phyloP scores from a whole-genome alignment of 2,329 filamentous ascomycete genomes.

The Pseudofabraea citricarpa region DNA sequence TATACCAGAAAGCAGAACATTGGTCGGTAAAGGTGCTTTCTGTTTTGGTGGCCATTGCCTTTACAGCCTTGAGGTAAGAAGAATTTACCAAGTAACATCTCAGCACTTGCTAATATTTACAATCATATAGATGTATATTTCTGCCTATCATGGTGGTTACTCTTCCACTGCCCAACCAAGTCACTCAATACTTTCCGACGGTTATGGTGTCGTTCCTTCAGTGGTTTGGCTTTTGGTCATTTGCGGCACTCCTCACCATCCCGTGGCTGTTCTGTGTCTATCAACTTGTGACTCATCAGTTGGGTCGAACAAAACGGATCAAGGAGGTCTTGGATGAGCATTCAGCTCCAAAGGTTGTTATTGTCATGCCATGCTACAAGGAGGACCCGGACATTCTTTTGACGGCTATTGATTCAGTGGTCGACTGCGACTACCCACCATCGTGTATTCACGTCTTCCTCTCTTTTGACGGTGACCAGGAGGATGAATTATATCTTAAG shows the following conservation, averaged over 20 bases:
- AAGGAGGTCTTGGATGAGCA: slow-evolving; percentile 79
- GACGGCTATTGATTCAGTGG: slow-evolving; percentile 83
- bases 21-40: slow-evolving; percentile 77
- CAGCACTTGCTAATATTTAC: too few species aligned
- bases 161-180: slow-evolving; percentile 69
- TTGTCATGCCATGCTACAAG: slow-evolving; percentile 96
- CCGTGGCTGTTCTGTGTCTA: slow-evolving; percentile 95
- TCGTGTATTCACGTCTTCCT: slow-evolving; percentile 92
- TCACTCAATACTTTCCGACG: slow-evolving; percentile 69
- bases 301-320: slow-evolving; percentile 77
- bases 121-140: slow-evolving; percentile 73
- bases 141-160: slow-evolving; percentile 93
- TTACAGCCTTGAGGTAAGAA: slow-evolving; percentile 72
- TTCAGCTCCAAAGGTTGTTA: slow-evolving; percentile 87
- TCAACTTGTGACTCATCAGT: slow-evolving; percentile 79
- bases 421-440: slow-evolving; percentile 88
- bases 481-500: slow-evolving; percentile 83
- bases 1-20: slow-evolving; percentile 83
- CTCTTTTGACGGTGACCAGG: slow-evolving; percentile 86
- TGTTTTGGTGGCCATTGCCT: slow-evolving; percentile 68
- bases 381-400: slow-evolving; percentile 81
- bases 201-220: slow-evolving; percentile 69
- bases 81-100: too few species aligned
- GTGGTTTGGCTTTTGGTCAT: slow-evolving; percentile 95
- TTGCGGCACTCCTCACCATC: slow-evolving; percentile 76